Conservation (phyloP, 2,329 filamentous ascomycete species). For the Sarocladiaceae sp. region DNA sequence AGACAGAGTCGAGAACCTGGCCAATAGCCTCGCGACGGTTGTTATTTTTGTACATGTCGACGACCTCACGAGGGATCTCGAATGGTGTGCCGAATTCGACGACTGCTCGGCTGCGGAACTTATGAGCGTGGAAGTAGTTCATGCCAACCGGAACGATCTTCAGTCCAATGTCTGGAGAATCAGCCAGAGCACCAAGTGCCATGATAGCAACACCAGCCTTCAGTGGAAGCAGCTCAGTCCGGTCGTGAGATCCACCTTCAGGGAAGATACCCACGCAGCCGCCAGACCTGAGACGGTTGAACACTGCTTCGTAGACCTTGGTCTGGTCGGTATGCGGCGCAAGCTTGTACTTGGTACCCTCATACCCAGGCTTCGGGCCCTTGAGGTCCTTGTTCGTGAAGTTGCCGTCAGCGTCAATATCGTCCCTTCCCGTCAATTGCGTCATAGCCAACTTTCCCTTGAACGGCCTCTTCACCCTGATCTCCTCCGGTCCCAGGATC, state of each 20-base stretch:
- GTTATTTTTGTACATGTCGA: constrained; percentile 79
- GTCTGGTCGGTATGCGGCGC: constrained; percentile 94
- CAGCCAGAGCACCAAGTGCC: constrained; percentile 85
- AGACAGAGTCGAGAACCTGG: constrained; percentile 78
- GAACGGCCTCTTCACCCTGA: constrained; percentile 84
- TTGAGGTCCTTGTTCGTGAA: constrained; percentile 52
- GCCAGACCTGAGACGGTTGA: constrained; percentile 72
- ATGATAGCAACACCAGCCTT: constrained; percentile 98
- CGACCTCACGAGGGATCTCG: constrained; percentile 75
- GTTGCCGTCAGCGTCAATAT: constrained; percentile 63
- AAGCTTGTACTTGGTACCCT: constrained; percentile 79
- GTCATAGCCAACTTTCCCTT: constrained; percentile 69
- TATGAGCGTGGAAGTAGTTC: constrained; percentile 99
- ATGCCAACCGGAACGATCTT: constrained; percentile 97
- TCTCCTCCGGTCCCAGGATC: constrained; percentile 73
- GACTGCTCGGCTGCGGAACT: constrained; percentile 93
- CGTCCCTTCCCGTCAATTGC: constrained; percentile 78
- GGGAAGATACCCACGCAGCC: constrained; percentile 96
- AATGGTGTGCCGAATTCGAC: constrained; percentile 92
- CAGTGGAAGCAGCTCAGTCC: constrained; percentile 83
- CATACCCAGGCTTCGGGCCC: constrained; percentile 56
- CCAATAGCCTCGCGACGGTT: constrained; percentile 84
- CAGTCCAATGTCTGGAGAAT: constrained; percentile 79
- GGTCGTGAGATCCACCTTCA: constrained; percentile 93
- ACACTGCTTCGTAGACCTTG: constrained; percentile 89